These are phyloP conservation scores for Lichenothelia convexa DNA, from an alignment of 495 filamentous ascomycete species.

Conservation along the genomic window DNA sequence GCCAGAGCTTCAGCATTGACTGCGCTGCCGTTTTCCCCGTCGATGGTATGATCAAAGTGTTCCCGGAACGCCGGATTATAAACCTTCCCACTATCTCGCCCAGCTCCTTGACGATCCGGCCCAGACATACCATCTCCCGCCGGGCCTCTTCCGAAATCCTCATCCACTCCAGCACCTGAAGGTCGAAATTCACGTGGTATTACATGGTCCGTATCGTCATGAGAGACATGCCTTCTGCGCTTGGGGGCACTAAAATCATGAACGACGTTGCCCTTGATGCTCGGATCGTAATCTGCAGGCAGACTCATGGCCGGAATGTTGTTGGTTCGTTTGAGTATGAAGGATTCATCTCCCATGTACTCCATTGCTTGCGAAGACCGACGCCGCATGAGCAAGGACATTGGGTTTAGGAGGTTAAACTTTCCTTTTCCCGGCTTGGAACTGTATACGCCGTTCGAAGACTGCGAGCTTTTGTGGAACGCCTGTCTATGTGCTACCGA, in stretches of 20 bases:
- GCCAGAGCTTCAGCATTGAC: constrained; percentile 15
- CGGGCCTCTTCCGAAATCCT: not conserved
- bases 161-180: constrained; percentile 4
- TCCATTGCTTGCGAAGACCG: constrained; percentile 21
- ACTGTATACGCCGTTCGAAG: too few relatives aligned
- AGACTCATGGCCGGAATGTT: constrained; percentile 32
- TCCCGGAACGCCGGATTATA: constrained; percentile 49
- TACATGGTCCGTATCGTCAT: constrained; percentile 17
- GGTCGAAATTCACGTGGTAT: not conserved
- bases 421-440: constrained; percentile 36
- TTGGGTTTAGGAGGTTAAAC: constrained; percentile 51
- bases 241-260: constrained; percentile 85
- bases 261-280: constrained; percentile 67
- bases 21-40: constrained; percentile 10
- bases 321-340: constrained; percentile 9
- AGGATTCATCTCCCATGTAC: constrained; percentile 12
- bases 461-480: too few relatives aligned
- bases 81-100: not conserved
- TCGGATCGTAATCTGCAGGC: constrained; percentile 60
- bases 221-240: constrained; percentile 35
- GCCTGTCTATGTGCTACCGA: too few relatives aligned
- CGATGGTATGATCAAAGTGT: constrained; percentile 43
- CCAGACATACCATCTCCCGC: not conserved
- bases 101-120: not conserved
- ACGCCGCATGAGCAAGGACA: constrained; percentile 40